Evolutionary conservation across 2,329 filamentous ascomycete species (phyloP).

Genomic region (Fusarium annulatum): DNA sequence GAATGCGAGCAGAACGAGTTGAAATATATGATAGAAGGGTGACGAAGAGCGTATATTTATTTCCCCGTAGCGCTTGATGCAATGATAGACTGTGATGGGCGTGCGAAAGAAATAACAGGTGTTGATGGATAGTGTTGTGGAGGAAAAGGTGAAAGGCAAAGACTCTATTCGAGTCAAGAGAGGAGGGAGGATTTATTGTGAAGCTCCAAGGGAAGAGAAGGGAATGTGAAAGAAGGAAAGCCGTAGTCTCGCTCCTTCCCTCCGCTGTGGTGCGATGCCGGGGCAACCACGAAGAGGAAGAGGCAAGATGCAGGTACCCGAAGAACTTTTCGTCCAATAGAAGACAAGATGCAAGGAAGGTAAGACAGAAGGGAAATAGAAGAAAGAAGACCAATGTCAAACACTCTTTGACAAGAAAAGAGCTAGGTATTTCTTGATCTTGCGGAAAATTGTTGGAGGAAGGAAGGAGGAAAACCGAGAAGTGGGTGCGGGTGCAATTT

Average conservation of each 20-base stretch:
- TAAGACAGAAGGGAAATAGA: not conserved
- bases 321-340: not conserved
- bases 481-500: conserved; percentile 6
- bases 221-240: not conserved
- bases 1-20: not conserved
- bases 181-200: not conserved
- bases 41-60: not conserved
- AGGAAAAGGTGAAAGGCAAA: too few relatives aligned
- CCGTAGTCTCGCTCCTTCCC: not conserved
- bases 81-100: not conserved
- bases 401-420: too few relatives aligned
- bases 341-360: not conserved
- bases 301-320: not conserved
- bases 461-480: not conserved
- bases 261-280: not conserved
- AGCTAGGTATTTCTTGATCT: too few relatives aligned
- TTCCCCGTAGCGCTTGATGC: not conserved
- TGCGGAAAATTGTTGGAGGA: conserved; percentile 1
- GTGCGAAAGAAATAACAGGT: not conserved
- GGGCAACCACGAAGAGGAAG: not conserved
- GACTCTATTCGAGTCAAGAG: not conserved
- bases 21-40: not conserved
- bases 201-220: not conserved
- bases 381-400: not conserved
- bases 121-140: not conserved